Evolutionary conservation across 768 basidiomycete species (phyloP).

Genomic region (Lactarius sanguifluus): DNA sequence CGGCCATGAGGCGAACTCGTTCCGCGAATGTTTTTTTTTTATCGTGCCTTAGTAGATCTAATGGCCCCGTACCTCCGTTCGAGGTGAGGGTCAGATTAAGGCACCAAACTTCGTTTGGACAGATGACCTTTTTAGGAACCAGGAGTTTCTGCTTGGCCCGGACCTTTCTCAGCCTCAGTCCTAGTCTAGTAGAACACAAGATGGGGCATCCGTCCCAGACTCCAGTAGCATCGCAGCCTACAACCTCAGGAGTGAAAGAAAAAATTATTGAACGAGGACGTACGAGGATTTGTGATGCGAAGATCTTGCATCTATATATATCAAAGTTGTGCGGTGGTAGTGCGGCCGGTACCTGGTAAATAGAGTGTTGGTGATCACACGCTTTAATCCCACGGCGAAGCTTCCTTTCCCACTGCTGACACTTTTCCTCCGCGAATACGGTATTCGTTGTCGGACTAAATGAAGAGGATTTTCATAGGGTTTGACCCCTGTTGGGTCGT

Average conservation of each 20-base stretch:
- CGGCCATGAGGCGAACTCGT: background rate
- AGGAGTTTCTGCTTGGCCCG: background rate
- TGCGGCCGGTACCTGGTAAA: background rate
- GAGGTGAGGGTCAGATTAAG: background rate
- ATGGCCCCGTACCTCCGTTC: background rate
- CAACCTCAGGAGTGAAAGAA: background rate
- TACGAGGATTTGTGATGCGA: background rate
- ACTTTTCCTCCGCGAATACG: background rate
- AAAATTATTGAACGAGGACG: background rate
- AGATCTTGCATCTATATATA: background rate
- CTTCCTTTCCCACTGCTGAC: slow-evolving; percentile 1
- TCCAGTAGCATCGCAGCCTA: background rate
- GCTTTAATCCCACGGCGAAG: background rate
- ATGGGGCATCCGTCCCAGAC: background rate
- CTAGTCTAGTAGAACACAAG: background rate
- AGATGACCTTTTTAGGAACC: background rate
- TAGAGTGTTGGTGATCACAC: background rate
- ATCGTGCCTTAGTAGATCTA: background rate
- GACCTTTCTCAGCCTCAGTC: background rate
- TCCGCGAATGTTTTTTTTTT: background rate
- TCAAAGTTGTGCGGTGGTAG: background rate
- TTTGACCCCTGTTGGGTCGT: background rate
- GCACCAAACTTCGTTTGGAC: background rate
- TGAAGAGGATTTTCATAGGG: background rate
- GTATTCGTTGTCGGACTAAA: background rate